Conservation (phyloP, 495 filamentous ascomycete species). For the Aspergillus coremiiformis region DNA sequence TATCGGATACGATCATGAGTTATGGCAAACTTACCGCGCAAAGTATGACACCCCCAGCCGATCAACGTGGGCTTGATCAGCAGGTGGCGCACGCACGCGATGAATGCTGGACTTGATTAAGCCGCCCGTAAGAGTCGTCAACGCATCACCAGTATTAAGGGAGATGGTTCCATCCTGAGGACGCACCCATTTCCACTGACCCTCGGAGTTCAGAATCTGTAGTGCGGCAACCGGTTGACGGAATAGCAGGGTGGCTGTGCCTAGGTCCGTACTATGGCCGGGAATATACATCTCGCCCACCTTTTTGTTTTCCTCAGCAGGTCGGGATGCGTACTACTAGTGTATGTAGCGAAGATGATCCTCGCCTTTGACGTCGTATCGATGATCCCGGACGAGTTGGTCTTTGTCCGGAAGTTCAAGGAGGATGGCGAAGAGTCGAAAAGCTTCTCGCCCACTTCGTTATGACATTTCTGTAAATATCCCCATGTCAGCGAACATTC, state of each 20-base stretch:
- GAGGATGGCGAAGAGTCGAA: constrained; percentile 47
- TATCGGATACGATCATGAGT: not conserved
- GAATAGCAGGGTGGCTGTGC: constrained; percentile 38
- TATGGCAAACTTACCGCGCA: constrained; percentile 18
- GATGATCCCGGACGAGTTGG: constrained; percentile 40
- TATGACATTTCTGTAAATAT: constrained; percentile 39
- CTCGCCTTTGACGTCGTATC: constrained; percentile 41
- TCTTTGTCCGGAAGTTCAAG: constrained; percentile 45
- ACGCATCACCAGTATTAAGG: constrained; percentile 45
- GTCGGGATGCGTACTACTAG: constrained; percentile 41
- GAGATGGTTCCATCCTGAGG: constrained; percentile 45
- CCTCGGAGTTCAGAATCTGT: constrained; percentile 33
- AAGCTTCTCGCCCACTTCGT: constrained; percentile 41
- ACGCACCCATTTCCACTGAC: constrained; percentile 35
- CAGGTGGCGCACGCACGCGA: constrained; percentile 43
- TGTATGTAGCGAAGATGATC: constrained; percentile 49
- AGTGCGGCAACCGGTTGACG: constrained; percentile 45
- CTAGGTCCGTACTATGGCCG: constrained; percentile 36
- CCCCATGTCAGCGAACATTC: no score
- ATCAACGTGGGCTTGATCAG: constrained; percentile 45
- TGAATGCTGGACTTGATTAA: constrained; percentile 47
- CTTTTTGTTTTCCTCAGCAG: constrained; percentile 34
- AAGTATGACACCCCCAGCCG: constrained; percentile 45
- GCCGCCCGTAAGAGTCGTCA: constrained; percentile 41
- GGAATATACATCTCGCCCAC: constrained; percentile 26